A percentile compares a stretch with the other conserved stretches of the same genome.
Conservation (phyloP, 176 grass and related monocot species). For the Bolboschoenus planiculmis region DNA sequence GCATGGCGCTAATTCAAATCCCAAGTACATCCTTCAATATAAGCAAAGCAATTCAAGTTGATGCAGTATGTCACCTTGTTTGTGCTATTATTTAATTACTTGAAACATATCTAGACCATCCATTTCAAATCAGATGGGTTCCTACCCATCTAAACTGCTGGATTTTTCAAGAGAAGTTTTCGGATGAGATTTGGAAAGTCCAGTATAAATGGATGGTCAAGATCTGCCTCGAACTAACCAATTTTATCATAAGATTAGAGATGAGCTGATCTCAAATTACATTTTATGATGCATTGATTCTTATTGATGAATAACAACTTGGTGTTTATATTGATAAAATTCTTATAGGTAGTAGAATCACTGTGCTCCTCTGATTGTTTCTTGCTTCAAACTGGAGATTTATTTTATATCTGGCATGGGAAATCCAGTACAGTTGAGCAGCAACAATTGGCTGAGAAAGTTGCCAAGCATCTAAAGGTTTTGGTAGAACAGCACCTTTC, state of each 20-base stretch:
- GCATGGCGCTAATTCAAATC: slow-evolving; percentile 65
- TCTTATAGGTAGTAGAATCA: slow-evolving; percentile 64
- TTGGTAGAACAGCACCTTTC: neutral
- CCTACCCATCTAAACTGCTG: no score
- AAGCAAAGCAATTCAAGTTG: slow-evolving; percentile 85
- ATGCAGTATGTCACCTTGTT: slow-evolving; percentile 37
- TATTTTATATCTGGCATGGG: slow-evolving; percentile 69
- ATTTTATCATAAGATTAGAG: neutral
- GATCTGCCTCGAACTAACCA: neutral
- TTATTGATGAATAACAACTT: slow-evolving; percentile 14
- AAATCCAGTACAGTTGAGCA: slow-evolving; percentile 68
- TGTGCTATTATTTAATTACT: neutral
- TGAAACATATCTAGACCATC: neutral
- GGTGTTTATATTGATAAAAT: slow-evolving; percentile 17
- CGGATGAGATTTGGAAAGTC: no score
- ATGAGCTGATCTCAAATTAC: neutral
- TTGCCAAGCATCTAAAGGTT: slow-evolving; percentile 96
- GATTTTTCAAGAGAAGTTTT: no score
- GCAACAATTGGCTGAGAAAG: slow-evolving; percentile 69
- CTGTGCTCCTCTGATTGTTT: slow-evolving; percentile 76
- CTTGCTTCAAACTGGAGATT: slow-evolving; percentile 73
- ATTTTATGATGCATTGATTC: neutral
- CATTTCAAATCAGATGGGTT: neutral
- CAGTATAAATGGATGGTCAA: neutral
- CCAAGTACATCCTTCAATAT: slow-evolving; percentile 63